Base-by-base conservation (phyloP, 1,284 basidiomycete species). In the Pulveroboletus sp. region DNA sequence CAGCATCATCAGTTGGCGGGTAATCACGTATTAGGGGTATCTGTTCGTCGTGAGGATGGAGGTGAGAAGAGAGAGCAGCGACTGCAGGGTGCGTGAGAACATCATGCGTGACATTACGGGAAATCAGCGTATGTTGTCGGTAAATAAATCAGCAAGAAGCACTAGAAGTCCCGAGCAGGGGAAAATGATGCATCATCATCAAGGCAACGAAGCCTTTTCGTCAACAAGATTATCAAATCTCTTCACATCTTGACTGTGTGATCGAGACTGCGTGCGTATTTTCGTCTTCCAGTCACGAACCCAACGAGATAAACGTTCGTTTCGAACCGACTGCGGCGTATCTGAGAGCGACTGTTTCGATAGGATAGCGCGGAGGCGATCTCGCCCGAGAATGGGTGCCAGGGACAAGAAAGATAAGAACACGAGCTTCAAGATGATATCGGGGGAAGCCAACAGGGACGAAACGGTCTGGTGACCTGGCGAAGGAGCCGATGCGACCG, bases 391-490 rank as follows among this genome's bases (percentile, higher is more conserved):
- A 56, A 92, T 89, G 13, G 89, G 89, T 17, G 89, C 89, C 21
- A 91, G 78, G 40, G 88, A 90, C 51, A 92, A 72, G 64, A 89
- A 79, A 16, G 88, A 87, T 11, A 92, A 73, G 61, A 89, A 78
- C 16, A 83, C 78, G 57, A 92, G 82, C 68, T 92, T 91, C 62
- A 83, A 62, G 53, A 92, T 76, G 67, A 91, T 86, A 54, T 81
- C 78, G 12, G 89, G 89, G 3, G 86, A 86, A 41, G 84, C 76
- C 37, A 92, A 72, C 19, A 91, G 71, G 17, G 85, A 87, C 52
- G 86, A 84, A 11, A 92, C 81, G 6, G 86, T 87, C 68, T 87
- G 81, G 55, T 85, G 79, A 15, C 81, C 81, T 9, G 84, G 81
- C 9, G 84, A 82, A 1, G 87, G 82, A 9, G 83, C 79, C 11